Evolutionary conservation across 768 basidiomycete genomes (phyloP).

Genomic region (Suillus tomentosus): DNA sequence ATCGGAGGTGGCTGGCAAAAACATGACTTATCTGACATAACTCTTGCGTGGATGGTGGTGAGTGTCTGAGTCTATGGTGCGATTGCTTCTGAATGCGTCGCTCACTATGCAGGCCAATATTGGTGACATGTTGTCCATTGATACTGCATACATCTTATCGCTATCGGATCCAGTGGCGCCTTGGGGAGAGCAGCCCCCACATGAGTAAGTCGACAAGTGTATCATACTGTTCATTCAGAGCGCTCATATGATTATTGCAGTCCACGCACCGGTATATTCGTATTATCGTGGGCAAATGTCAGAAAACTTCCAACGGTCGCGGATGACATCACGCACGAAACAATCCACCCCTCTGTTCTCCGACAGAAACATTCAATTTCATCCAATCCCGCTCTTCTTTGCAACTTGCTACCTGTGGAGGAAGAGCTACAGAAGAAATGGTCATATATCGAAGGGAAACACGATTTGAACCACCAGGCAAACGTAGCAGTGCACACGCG

Average conservation of each 20-base stretch:
- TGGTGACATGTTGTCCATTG: slow-evolving; percentile 54
- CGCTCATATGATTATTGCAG: slow-evolving; percentile 31
- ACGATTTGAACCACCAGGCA: slow-evolving; percentile 15
- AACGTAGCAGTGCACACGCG: slow-evolving; percentile 13
- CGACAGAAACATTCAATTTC: slow-evolving; percentile 38
- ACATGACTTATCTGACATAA: slow-evolving; percentile 69
- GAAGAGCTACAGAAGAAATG: slow-evolving; percentile 49
- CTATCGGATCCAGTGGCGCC: slow-evolving; percentile 52
- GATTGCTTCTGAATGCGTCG: neutral
- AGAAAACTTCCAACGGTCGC: slow-evolving; percentile 49
- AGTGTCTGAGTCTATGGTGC: slow-evolving; percentile 22
- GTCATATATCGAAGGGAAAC: slow-evolving; percentile 39
- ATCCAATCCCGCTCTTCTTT: slow-evolving; percentile 47
- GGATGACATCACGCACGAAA: slow-evolving; percentile 55
- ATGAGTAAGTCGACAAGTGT: slow-evolving; percentile 49
- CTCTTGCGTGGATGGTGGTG: slow-evolving; percentile 67
- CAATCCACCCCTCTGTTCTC: slow-evolving; percentile 61
- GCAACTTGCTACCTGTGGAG: slow-evolving; percentile 52
- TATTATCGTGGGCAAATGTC: slow-evolving; percentile 43
- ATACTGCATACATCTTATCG: slow-evolving; percentile 51
- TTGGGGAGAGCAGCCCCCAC: slow-evolving; percentile 65
- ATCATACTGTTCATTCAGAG: neutral
- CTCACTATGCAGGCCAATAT: slow-evolving; percentile 51
- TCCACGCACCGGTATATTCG: slow-evolving; percentile 56
- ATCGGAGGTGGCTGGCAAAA: slow-evolving; percentile 69